These are phyloP conservation scores for Mangifera indica DNA, from an alignment of 345 rosid species.

Conservation along the genomic window DNA sequence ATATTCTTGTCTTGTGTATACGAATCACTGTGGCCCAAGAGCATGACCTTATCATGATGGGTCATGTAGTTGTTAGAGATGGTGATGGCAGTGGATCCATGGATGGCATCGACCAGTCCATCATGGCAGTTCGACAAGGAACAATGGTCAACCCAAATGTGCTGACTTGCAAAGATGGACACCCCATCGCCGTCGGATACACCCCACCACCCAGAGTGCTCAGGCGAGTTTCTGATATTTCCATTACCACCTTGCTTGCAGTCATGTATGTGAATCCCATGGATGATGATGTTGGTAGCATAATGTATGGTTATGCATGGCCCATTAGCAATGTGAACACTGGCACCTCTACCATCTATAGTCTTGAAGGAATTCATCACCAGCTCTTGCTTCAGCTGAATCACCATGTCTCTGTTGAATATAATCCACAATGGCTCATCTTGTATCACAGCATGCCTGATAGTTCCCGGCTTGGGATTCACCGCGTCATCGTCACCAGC, in stretches of 20 bases:
- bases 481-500: constrained; percentile 50
- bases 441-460: constrained; percentile 68
- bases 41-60: constrained; percentile 84
- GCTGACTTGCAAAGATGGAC: constrained; percentile 48
- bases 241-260: constrained; percentile 52
- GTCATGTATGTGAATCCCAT: constrained; percentile 70
- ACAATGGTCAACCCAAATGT: constrained; percentile 77
- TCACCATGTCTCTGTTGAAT: constrained; percentile 75
- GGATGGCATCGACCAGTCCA: constrained; percentile 75
- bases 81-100: constrained; percentile 78
- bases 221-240: constrained; percentile 51
- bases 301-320: constrained; percentile 74
- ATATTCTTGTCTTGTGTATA: constrained; percentile 62
- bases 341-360: constrained; percentile 76
- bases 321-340: constrained; percentile 69
- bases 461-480: constrained; percentile 68
- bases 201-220: constrained; percentile 54
- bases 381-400: constrained; percentile 56
- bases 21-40: constrained; percentile 68
- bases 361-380: constrained; percentile 71
- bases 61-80: constrained; percentile 80
- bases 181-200: constrained; percentile 70
- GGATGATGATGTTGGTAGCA: constrained; percentile 65
- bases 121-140: constrained; percentile 71
- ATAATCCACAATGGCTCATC: constrained; percentile 79